These are phyloP conservation scores for Penicillium brevicompactum DNA, from an alignment of 2,329 filamentous ascomycete species.

Conservation along the genomic window DNA sequence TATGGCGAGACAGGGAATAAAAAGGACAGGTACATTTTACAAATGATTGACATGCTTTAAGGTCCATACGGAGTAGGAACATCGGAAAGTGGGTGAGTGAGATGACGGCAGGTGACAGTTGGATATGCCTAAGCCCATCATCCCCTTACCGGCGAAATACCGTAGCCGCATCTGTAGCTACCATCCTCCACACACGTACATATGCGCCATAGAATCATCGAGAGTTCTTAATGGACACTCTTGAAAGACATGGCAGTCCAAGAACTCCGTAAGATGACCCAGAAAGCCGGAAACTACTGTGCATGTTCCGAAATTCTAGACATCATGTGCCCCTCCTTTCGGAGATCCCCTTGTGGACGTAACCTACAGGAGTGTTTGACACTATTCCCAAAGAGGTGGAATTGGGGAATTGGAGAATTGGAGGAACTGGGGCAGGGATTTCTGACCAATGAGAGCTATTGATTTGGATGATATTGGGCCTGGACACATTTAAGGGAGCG, in stretches of 20 bases:
- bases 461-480: not conserved
- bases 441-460: not conserved
- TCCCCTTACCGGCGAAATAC: not conserved
- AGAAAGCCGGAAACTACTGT: slow-evolving; percentile 11
- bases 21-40: too few species aligned
- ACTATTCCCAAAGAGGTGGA: not conserved
- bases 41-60: too few species aligned
- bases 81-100: not conserved
- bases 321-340: slow-evolving; percentile 6
- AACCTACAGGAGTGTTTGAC: not conserved
- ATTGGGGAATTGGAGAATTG: not conserved
- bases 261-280: not conserved
- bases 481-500: not conserved
- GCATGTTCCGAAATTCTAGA: slow-evolving; percentile 8
- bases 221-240: not conserved
- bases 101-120: not conserved
- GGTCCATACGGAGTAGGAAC: too few species aligned
- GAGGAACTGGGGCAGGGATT: not conserved
- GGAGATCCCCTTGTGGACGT: not conserved
- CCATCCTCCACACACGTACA: too few species aligned
- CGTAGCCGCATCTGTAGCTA: too few species aligned
- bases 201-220: not conserved
- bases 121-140: not conserved
- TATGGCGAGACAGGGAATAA: not conserved
- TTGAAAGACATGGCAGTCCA: too few species aligned